These are phyloP conservation scores for Hymenoscyphus repandus DNA, from an alignment of 2,329 filamentous ascomycete species.

Conservation along the genomic window DNA sequence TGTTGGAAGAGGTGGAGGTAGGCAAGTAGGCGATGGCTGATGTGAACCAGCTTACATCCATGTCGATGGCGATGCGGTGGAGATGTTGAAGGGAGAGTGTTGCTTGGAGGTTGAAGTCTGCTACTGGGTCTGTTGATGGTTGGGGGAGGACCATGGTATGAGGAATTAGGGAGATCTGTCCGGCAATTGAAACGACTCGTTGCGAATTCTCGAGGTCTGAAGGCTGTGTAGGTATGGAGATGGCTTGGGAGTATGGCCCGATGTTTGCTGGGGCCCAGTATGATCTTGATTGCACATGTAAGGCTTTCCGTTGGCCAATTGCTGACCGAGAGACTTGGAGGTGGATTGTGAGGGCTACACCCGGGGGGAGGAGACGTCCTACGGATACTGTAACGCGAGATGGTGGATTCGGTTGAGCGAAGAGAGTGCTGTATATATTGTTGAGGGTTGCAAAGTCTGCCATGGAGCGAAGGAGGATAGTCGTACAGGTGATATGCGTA, in stretches of 20 bases:
- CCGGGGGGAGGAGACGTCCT: slow-evolving; percentile 58
- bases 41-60: slow-evolving; percentile 69
- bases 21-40: slow-evolving; percentile 72
- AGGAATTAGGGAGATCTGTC: slow-evolving; percentile 86
- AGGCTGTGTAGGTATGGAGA: slow-evolving; percentile 24
- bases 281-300: slow-evolving; percentile 88
- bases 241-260: slow-evolving; percentile 90
- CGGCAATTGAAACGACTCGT: slow-evolving; percentile 62
- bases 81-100: slow-evolving; percentile 81
- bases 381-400: slow-evolving; percentile 79
- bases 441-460: slow-evolving; percentile 73
- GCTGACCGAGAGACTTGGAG: slow-evolving; percentile 31
- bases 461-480: slow-evolving; percentile 75
- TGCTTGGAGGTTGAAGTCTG: slow-evolving; percentile 51
- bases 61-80: slow-evolving; percentile 71
- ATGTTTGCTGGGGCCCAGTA: slow-evolving; percentile 99
- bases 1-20: no score
- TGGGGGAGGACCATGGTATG: slow-evolving; percentile 63
- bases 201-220: slow-evolving; percentile 21
- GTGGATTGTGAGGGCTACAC: slow-evolving; percentile 56
- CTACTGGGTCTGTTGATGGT: slow-evolving; percentile 17
- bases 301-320: slow-evolving; percentile 43
- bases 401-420: slow-evolving; percentile 74
- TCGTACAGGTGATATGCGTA: slow-evolving; percentile 46
- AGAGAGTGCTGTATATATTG: slow-evolving; percentile 67